These are phyloP conservation scores for Ambrosiella beaveri DNA, from an alignment of 2,329 filamentous ascomycete genomes.

Conservation along the genomic window DNA sequence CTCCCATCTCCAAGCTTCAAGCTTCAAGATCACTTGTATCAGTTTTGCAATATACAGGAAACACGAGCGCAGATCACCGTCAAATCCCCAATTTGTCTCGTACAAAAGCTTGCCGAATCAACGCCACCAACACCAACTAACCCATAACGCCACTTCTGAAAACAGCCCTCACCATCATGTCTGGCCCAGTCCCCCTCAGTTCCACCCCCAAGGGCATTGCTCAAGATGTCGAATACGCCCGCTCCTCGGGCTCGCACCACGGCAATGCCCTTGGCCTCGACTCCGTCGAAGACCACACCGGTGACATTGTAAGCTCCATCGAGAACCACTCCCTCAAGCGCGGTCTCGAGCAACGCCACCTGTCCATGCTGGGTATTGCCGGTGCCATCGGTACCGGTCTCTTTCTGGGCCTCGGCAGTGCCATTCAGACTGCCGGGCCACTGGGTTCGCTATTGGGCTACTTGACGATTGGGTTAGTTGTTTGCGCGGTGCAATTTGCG, in stretches of 20 bases:
- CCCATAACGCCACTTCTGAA: background rate
- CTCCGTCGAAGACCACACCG: conserved; percentile 17
- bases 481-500: conserved; percentile 40
- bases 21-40: conserved; percentile 7
- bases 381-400: conserved; percentile 44
- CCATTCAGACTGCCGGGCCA: conserved; percentile 33
- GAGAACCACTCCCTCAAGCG: conserved; percentile 34
- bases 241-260: background rate
- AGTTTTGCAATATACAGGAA: conserved; percentile 12
- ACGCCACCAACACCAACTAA: background rate
- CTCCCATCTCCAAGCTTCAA: conserved; percentile 6
- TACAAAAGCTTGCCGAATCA: background rate
- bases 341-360: conserved; percentile 31
- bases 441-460: conserved; percentile 34
- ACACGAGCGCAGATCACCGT: conserved; percentile 1
- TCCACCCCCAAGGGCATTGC: background rate
- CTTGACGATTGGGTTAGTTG: conserved; percentile 36
- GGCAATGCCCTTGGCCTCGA: conserved; percentile 8
- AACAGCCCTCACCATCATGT: too few relatives aligned
- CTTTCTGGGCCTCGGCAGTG: conserved; percentile 39
- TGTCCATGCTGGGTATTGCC: conserved; percentile 46
- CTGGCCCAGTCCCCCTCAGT: too few relatives aligned
- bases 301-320: conserved; percentile 28
- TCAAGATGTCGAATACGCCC: conserved; percentile 5
- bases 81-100: conserved; percentile 1